A percentile compares a stretch with the other conserved stretches of the same genome.
Conservation (phyloP, 257 asterid genomes). For the Gardenia jasminoides region DNA sequence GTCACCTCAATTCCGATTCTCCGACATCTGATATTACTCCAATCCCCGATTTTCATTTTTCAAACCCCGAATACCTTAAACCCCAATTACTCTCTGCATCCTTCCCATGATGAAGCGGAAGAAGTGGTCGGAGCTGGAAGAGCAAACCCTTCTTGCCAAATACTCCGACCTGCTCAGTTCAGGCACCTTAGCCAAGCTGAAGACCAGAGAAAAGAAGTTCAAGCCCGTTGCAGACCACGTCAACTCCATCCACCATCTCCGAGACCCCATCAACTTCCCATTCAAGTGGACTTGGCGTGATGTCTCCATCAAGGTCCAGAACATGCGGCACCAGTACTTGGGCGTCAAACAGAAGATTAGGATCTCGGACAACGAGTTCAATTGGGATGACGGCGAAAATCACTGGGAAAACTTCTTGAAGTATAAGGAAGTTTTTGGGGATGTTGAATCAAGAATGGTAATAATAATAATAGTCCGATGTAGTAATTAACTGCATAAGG, state of each 20-base stretch:
- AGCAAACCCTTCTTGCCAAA: constrained; percentile 62
- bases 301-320: constrained; percentile 87
- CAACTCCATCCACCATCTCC: constrained; percentile 70
- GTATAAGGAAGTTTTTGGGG: constrained; percentile 91
- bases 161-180: constrained; percentile 72
- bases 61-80: background rate
- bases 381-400: constrained; percentile 84
- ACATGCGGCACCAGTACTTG: constrained; percentile 96
- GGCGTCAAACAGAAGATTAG: constrained; percentile 95
- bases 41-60: constrained; percentile 16
- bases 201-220: constrained; percentile 92
- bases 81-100: background rate
- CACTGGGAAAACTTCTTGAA: constrained; percentile 91
- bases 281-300: constrained; percentile 99
- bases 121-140: constrained; percentile 98
- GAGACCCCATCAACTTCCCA: constrained; percentile 73
- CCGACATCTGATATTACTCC: background rate
- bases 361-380: constrained; percentile 52
- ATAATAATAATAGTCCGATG: constrained; percentile 9
- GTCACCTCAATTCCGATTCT: background rate
- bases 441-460: constrained; percentile 53
- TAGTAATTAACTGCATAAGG: too few relatives aligned
- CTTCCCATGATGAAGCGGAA: constrained; percentile 73
- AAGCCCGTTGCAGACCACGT: constrained; percentile 94
- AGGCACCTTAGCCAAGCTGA: constrained; percentile 75